Percentiles rank a stretch among this genome's conserved stretches.
Conservation (phyloP, 139 green algal genomes). For the Mesostigma viride region DNA sequence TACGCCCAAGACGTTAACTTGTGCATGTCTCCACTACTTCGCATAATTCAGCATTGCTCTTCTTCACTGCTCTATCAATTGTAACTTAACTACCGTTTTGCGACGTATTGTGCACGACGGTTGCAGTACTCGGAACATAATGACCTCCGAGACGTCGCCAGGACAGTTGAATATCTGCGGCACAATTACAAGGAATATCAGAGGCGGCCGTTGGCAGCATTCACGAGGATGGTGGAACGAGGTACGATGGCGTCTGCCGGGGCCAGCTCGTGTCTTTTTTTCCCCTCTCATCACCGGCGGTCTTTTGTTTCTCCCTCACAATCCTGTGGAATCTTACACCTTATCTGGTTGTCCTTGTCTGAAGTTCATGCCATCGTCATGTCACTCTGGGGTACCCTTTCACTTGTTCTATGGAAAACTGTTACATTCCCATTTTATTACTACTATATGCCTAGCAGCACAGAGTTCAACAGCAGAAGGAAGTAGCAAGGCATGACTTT, state of each 20-base stretch:
- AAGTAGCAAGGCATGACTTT: too few species aligned
- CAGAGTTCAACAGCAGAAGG: too few species aligned
- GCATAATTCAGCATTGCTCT: too few species aligned
- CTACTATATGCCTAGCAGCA: too few species aligned
- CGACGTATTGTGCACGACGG: too few species aligned
- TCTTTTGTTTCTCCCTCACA: neutral
- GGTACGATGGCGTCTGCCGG: slow-evolving; percentile 2
- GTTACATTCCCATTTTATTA: too few species aligned
- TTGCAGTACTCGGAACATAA: slow-evolving; percentile 22
- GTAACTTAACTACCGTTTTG: too few species aligned
- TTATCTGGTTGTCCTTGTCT: neutral
- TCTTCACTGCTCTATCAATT: too few species aligned
- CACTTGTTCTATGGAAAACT: neutral
- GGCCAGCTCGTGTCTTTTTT: neutral
- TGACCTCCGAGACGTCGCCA: slow-evolving; percentile 12
- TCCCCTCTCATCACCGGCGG: neutral
- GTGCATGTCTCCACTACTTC: too few species aligned
- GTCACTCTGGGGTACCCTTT: neutral
- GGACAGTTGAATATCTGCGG: slow-evolving; percentile 19
- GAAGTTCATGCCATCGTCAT: neutral
- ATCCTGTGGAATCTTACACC: too few species aligned
- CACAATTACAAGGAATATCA: slow-evolving; percentile 25
- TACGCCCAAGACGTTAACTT: too few species aligned
- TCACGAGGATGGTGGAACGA: slow-evolving; percentile 18
- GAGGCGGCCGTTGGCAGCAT: slow-evolving; percentile 21